Base-by-base conservation (phyloP, 1,284 basidiomycete species). In the Hortiboletus rubellus region DNA sequence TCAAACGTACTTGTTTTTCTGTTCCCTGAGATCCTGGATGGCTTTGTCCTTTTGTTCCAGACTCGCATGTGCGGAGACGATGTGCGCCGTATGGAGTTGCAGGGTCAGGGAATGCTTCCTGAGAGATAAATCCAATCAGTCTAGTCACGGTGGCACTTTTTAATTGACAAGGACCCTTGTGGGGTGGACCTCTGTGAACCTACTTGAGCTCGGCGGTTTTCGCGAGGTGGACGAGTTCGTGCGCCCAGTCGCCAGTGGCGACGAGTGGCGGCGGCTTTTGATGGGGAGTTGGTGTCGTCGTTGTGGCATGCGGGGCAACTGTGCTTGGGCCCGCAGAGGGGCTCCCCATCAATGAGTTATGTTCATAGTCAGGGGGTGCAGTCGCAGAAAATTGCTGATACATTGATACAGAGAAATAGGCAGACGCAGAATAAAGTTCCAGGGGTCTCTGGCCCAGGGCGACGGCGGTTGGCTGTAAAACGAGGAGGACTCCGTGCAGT, bases 161-260 rank as follows among this genome's bases (percentile, higher is more conserved):
- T 27, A 43, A 44, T 43, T 34, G 24, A 50, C 18, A 54, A 49
- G 51, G 31, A 30, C 46, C 41, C 42, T 24, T 48, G n/a, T 41
- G 37, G 37, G 43, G 33, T 22, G 30, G 18, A 22, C 37, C 53
- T 33, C 40, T 33, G 46, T 54, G 48, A 50, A 66, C 69, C 50
- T 70, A 91, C 89, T 91, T 91, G 64, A 91, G 79, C 67, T 91
- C 89, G 17, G 90, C 89, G 1, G 87, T 90, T 76, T 87, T 91
- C 5, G 89, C 89, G 22, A 91, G 79, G 59, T 91, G 87, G 47
- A 92, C 86, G 46, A 92, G 80, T 72, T 90, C 87, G 66, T 87
- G 88, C 36, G 88, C 90, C 89, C 89, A 92, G 71, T 92, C 88
- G 8, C 89, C 89, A 18, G 83, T 84, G 6, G 89, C 87, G 50